Conservation (phyloP, 2,329 filamentous ascomycete genomes). For the Diaporthe batatas region DNA sequence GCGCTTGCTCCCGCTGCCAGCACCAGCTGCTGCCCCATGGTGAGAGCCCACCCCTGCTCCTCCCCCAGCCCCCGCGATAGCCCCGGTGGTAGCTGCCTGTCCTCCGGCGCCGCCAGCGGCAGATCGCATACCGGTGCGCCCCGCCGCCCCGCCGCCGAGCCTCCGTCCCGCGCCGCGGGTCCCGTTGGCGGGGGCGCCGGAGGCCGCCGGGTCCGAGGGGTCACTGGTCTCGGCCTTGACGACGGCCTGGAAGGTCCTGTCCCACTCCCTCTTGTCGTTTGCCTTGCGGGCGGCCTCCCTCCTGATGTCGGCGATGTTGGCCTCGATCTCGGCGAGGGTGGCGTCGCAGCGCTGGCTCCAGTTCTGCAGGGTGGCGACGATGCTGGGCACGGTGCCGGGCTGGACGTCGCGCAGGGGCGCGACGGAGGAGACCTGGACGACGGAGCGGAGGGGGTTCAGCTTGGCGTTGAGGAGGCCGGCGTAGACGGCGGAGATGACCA, state of each 20-base stretch:
- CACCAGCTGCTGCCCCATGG: background rate
- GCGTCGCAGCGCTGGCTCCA: conserved; percentile 85
- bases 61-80: background rate
- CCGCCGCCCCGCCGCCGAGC: conserved; percentile 41
- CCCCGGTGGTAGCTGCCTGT: background rate
- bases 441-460: conserved; percentile 81
- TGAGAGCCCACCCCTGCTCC: background rate
- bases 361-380: conserved; percentile 76
- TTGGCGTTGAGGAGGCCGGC: conserved; percentile 84
- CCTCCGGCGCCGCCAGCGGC: background rate
- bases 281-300: conserved; percentile 67
- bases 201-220: conserved; percentile 35
- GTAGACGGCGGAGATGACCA: conserved; percentile 91
- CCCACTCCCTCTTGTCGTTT: conserved; percentile 61
- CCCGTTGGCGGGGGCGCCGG: conserved; percentile 44
- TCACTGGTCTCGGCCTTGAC: conserved; percentile 59
- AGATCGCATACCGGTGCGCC: conserved; percentile 15
- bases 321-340: conserved; percentile 81
- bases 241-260: conserved; percentile 62
- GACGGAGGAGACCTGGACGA: conserved; percentile 83
- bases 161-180: conserved; percentile 19
- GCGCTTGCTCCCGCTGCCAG: conserved; percentile 38
- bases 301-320: conserved; percentile 78
- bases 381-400: conserved; percentile 76
- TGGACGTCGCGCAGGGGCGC: conserved; percentile 88